Percentiles rank a stretch among this genome's conserved stretches.
Evolutionary conservation across 306 rosid species (phyloP).

Genomic region (Betula pendula): DNA sequence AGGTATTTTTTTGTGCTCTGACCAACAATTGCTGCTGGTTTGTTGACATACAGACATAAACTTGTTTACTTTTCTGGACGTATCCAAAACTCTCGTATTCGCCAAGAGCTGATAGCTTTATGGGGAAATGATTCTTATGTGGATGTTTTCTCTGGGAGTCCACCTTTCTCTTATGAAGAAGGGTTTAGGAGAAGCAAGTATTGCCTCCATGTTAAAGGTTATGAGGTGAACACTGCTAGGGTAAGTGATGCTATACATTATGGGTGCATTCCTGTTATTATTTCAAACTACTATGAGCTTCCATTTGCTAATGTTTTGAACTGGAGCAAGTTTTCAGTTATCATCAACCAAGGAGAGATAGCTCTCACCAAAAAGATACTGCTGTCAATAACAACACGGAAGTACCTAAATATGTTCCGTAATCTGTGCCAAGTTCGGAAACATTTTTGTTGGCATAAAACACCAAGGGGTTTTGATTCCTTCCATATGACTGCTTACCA

Average conservation of each 20-base stretch:
- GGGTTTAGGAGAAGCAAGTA: constrained; percentile 39
- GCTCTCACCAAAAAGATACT: constrained; percentile 18
- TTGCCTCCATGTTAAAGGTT: constrained; percentile 39
- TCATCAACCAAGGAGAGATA: constrained; percentile 29
- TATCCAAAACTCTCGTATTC: constrained; percentile 29
- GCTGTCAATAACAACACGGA: constrained; percentile 10
- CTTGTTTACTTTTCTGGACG: constrained; percentile 39
- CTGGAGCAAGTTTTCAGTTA: constrained; percentile 37
- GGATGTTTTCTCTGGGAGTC: constrained; percentile 25
- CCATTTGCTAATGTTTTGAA: constrained; percentile 37
- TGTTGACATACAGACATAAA: constrained; percentile 28
- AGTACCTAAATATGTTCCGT: constrained; percentile 24
- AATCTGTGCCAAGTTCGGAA: constrained; percentile 26
- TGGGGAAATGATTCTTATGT: constrained; percentile 36
- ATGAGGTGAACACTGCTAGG: constrained; percentile 42
- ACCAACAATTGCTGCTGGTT: neutral
- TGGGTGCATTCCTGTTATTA: constrained; percentile 39
- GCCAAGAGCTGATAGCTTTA: constrained; percentile 26
- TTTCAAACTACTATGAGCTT: constrained; percentile 38
- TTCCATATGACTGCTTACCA: constrained; percentile 43
- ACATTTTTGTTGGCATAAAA: constrained; percentile 35
- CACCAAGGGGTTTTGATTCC: constrained; percentile 31
- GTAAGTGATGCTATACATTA: constrained; percentile 37
- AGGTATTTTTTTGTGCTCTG: neutral
- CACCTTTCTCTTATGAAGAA: constrained; percentile 29